Percentiles rank a stretch among this genome's conserved stretches.
Conservation (phyloP, 1,139 yeast species). For the Lodderomyces oxycetoniae region DNA sequence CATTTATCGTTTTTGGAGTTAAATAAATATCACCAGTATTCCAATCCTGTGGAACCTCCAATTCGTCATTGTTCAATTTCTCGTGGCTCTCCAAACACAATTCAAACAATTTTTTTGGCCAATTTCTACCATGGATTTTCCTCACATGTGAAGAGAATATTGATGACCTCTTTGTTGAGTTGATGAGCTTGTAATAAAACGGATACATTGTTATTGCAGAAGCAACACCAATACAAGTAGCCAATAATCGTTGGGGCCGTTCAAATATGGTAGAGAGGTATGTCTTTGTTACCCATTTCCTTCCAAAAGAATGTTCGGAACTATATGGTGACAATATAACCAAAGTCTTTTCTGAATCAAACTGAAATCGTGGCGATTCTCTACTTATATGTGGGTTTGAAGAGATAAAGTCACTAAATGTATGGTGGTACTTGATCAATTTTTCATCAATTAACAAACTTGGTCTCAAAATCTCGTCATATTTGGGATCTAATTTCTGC, state of each 20-base stretch:
- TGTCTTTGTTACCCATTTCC: slow-evolving; percentile 71
- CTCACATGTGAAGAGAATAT: slow-evolving; percentile 57
- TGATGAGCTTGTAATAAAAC: slow-evolving; percentile 48
- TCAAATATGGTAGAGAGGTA: slow-evolving; percentile 73
- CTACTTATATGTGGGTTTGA: slow-evolving; percentile 53
- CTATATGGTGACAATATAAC: slow-evolving; percentile 57
- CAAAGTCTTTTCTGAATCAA: slow-evolving; percentile 46
- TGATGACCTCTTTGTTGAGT: slow-evolving; percentile 45
- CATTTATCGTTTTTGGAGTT: slow-evolving; percentile 62
- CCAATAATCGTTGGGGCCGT: slow-evolving; percentile 75
- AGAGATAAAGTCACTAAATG: slow-evolving; percentile 45
- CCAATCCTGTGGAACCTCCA: slow-evolving; percentile 82
- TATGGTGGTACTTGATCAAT: slow-evolving; percentile 35
- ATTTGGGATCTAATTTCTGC: slow-evolving; percentile 19
- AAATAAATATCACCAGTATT: slow-evolving; percentile 80
- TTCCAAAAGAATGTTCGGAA: slow-evolving; percentile 64
- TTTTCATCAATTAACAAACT: slow-evolving; percentile 32
- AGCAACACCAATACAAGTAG: slow-evolving; percentile 72
- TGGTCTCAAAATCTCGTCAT: slow-evolving; percentile 26
- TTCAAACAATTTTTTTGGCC: slow-evolving; percentile 62
- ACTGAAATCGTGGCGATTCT: slow-evolving; percentile 45
- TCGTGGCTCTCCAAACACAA: slow-evolving; percentile 57
- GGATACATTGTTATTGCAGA: slow-evolving; percentile 74
- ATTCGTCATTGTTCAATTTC: slow-evolving; percentile 48
- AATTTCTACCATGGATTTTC: slow-evolving; percentile 68